Base-by-base conservation (phyloP, 2,329 filamentous ascomycete species). In the Microcyclospora pomicola region DNA sequence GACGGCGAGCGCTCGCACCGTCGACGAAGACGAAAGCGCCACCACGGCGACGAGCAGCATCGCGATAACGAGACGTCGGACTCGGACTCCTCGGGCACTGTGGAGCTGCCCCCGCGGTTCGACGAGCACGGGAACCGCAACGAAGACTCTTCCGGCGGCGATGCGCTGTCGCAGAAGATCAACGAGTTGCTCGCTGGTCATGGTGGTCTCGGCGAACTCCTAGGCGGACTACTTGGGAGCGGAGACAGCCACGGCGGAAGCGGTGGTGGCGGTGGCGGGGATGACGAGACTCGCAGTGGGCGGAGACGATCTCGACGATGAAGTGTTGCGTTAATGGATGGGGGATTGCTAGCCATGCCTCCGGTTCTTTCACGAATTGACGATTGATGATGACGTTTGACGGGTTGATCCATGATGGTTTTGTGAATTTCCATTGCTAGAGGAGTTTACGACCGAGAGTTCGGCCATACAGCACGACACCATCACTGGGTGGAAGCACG, bases 51-150 rank as follows among this genome's bases (percentile, higher is more conserved):
- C 9, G 30, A 31, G 30, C 30, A 31, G 12, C 30, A 15, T 9
- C 12, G 30, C 14, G 14, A n/a, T 15, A 4, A n/a, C 9, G 30
- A 31, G 9, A 6, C 5, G 14, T n/a, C 30, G 6, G 36, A 41
- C 29, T 38, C 38, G n/a, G 31, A 41, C 15, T 43, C 42, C 2
- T 14, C 42, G 37, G 27, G 36, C 13, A 59, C 55, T 13, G 49
- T 59, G 28, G 58, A 60, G 13, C 42, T 61, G 9, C 58, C 58
- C 10, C 43, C 52, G n/a, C 45, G 58, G 1, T 61, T 61, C 35
- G 58, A 60, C 32, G 48, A 55, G 45, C 38, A 54, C 14, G 58
- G 58, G 16, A 54, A 56, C 31, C 47, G 46, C 11, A 54, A 53
- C 49, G 31, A 51, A 4, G 19, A 24, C 19, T 24, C 19, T 24